Conservation (phyloP, 805 yeast species). For the Hanseniaspora thailandica region DNA sequence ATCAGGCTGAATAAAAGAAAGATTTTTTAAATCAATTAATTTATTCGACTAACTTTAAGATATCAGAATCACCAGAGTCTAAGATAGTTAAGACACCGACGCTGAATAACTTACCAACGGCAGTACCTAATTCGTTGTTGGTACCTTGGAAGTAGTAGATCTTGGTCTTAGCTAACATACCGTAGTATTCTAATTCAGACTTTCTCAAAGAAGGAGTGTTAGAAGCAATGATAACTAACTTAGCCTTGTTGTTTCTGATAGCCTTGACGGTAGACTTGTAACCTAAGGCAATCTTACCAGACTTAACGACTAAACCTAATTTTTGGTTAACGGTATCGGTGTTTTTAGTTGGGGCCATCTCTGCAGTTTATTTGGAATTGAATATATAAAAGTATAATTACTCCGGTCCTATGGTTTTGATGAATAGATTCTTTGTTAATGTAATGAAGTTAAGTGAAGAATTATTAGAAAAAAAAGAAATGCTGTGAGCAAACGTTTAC, state of each 20-base stretch:
- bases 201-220: conserved; percentile 99
- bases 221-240: conserved; percentile 94
- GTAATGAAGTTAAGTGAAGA: neutral
- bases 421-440: neutral
- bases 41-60: conserved; percentile 54
- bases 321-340: conserved; percentile 95
- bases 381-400: conserved; percentile 31
- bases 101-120: conserved; percentile 99
- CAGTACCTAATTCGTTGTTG: conserved; percentile 99
- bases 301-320: conserved; percentile 94
- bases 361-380: conserved; percentile 13
- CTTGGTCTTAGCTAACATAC: conserved; percentile 96
- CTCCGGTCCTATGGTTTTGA: conserved; percentile 24
- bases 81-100: conserved; percentile 92
- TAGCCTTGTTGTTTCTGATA: conserved; percentile 97
- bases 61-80: conserved; percentile 99
- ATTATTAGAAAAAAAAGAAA: neutral
- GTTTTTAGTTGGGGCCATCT: conserved; percentile 78
- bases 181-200: conserved; percentile 99
- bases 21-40: conserved; percentile 14
- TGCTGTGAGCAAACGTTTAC: no score
- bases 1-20: neutral
- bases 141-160: conserved; percentile 99
- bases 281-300: conserved; percentile 99
- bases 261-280: conserved; percentile 98